Conservation (phyloP, 2,329 filamentous ascomycete genomes). For the Fusarium avenaceum region DNA sequence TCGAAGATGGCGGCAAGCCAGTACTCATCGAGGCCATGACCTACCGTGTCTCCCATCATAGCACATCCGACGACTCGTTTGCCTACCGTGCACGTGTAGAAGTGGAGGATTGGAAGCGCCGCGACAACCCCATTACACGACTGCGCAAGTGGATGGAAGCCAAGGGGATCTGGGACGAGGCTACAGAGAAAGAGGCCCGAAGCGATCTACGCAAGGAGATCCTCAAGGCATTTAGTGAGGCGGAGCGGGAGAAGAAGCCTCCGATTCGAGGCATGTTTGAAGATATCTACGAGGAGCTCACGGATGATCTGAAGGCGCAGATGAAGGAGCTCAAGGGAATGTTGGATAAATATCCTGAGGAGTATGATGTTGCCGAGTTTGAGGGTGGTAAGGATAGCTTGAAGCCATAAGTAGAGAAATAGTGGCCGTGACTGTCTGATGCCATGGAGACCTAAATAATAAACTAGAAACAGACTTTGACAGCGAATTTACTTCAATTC, state of each 20-base stretch:
- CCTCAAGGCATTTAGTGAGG: slow-evolving; percentile 85
- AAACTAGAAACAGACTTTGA: background rate
- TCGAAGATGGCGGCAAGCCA: slow-evolving; percentile 83
- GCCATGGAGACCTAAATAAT: background rate
- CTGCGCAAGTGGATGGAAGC: slow-evolving; percentile 92
- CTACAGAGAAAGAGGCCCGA: slow-evolving; percentile 80
- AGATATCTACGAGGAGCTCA: slow-evolving; percentile 90
- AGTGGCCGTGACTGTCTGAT: background rate
- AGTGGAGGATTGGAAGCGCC: slow-evolving; percentile 93
- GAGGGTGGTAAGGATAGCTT: slow-evolving; percentile 80
- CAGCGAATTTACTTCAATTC: no score
- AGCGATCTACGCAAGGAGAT: slow-evolving; percentile 78
- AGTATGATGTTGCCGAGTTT: slow-evolving; percentile 86
- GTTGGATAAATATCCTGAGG: slow-evolving; percentile 86
- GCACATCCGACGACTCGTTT: slow-evolving; percentile 96
- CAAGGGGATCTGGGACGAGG: slow-evolving; percentile 85
- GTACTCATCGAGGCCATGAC: slow-evolving; percentile 96
- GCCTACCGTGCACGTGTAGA: slow-evolving; percentile 94
- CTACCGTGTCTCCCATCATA: slow-evolving; percentile 98
- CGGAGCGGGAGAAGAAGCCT: slow-evolving; percentile 85
- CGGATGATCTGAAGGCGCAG: slow-evolving; percentile 81
- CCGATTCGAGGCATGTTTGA: slow-evolving; percentile 80
- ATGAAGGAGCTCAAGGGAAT: slow-evolving; percentile 79
- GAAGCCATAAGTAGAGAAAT: slow-evolving; percentile 48
- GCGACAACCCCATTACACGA: slow-evolving; percentile 89